Conservation (phyloP, 495 filamentous ascomycete genomes). For the Tirmania nivea region DNA sequence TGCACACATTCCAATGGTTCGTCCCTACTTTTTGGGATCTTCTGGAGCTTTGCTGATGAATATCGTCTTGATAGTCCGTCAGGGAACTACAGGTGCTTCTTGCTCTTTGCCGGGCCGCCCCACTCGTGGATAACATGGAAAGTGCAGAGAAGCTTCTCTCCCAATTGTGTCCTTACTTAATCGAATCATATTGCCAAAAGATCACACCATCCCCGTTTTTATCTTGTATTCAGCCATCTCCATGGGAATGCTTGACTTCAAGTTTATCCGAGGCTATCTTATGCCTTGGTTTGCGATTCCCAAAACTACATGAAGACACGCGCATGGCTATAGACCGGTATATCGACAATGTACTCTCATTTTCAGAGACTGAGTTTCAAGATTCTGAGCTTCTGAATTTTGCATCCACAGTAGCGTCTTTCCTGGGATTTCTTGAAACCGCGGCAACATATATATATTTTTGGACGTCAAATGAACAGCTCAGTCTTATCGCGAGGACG, state of each 20-base stretch:
- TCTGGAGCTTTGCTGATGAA: not conserved
- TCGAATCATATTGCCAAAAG: slow-evolving; percentile 55
- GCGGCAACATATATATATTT: slow-evolving; percentile 52
- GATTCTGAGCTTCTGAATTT: slow-evolving; percentile 41
- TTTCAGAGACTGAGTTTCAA: slow-evolving; percentile 24
- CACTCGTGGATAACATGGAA: slow-evolving; percentile 39
- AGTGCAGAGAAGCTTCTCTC: slow-evolving; percentile 49
- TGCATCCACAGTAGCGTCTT: slow-evolving; percentile 52
- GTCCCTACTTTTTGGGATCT: not conserved
- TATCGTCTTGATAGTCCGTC: slow-evolving; percentile 26
- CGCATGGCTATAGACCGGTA: slow-evolving; percentile 41
- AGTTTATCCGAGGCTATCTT: slow-evolving; percentile 61
- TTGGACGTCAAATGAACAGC: slow-evolving; percentile 49
- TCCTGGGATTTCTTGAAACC: slow-evolving; percentile 73
- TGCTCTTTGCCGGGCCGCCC: slow-evolving; percentile 70
- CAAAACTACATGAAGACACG: slow-evolving; percentile 37
- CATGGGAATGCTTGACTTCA: slow-evolving; percentile 68
- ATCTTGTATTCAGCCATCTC: slow-evolving; percentile 61
- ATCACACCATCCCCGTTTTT: slow-evolving; percentile 66
- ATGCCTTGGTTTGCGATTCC: slow-evolving; percentile 47
- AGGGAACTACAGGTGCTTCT: slow-evolving; percentile 77
- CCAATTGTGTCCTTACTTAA: slow-evolving; percentile 60
- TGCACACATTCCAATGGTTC: not conserved
- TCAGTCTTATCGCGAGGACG: slow-evolving; percentile 44
- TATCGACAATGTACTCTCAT: slow-evolving; percentile 39